Base-by-base conservation (phyloP, 169 alveolate species). In the Besnoitia besnoiti region DNA sequence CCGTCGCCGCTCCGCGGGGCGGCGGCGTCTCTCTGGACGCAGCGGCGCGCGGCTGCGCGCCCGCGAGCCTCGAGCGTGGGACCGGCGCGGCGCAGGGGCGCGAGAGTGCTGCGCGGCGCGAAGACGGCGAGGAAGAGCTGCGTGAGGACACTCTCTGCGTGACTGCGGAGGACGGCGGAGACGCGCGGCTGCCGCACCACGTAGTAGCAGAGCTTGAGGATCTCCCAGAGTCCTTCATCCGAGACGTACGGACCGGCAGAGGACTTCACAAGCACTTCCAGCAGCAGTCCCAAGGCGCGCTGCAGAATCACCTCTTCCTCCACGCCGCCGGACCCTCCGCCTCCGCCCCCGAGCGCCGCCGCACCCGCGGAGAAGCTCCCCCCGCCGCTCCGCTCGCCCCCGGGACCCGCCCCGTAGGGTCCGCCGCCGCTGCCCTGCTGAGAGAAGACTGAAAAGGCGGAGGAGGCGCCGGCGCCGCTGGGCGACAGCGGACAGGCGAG, bases 221-320 rank as follows among this genome's bases (percentile, higher is more conserved):
- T 39, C 35, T 77, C 87, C 87, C 87, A 77, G 40, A 80, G 10
- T 21, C 73, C 73, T 0, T 85, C 91, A 37, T 87, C 92, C 40
- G 94, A 33, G 39, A 73, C 46, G 73, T 46, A 46, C 47, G 62
- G 84, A 0, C 89, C 55, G 21, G 87, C 49, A 1, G 50, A 40
- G 35, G 87, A 40, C 59, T 39, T 4, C 80, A 30, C 44, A 39
- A 67, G 42, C 19, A 44, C 59, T n/a, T 37, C 87, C 37, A 44
- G 40, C 5, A 77, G 87, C 61, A 77, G 55, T 8, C 87, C 14
- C 33, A 77, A 0, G 40, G 59, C 87, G 44, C 40, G 49, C 30
- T 76, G 50, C 62, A 90, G 87, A 24, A 90, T 39, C 24, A 90
- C 89, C 44, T 62, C 93, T 61, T 89, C 87, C 21, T 77, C 87